Evolutionary conservation across 2,329 filamentous ascomycete genomes (phyloP).

Genomic region (Penicillium sumatraense): DNA sequence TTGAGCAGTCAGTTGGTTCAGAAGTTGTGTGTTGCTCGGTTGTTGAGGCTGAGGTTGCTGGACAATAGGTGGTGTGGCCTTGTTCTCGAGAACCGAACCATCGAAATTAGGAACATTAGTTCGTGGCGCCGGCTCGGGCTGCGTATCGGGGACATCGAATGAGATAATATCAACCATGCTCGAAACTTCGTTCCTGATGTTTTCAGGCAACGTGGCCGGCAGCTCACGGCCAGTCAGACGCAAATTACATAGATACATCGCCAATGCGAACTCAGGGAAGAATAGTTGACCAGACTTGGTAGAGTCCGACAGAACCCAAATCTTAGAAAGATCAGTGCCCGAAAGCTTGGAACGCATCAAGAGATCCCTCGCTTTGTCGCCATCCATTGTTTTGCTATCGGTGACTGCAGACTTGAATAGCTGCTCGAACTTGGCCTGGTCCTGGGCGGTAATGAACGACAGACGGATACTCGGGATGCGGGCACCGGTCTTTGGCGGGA

Average conservation of each 20-base stretch:
- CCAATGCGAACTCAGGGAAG: conserved; percentile 95
- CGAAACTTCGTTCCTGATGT: conserved; percentile 92
- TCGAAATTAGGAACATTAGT: conserved; percentile 75
- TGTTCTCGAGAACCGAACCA: conserved; percentile 56
- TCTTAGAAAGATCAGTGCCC: conserved; percentile 85
- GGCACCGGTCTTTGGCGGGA: conserved; percentile 66
- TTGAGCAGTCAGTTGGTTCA: conserved; percentile 61
- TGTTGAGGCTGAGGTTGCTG: conserved; percentile 74
- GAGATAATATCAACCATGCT: conserved; percentile 99
- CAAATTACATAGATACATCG: conserved; percentile 98
- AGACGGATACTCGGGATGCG: conserved; percentile 93
- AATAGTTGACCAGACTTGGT: conserved; percentile 95
- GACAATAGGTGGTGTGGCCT: conserved; percentile 54
- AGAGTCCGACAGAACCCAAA: conserved; percentile 94
- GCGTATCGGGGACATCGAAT: conserved; percentile 83
- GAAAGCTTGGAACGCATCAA: conserved; percentile 85
- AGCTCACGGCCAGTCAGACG: conserved; percentile 85
- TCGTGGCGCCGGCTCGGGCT: conserved; percentile 55
- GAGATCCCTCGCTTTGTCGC: conserved; percentile 88
- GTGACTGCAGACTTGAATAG: conserved; percentile 95
- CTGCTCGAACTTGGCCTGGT: conserved; percentile 97
- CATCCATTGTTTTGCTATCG: conserved; percentile 81
- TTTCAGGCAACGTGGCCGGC: conserved; percentile 76
- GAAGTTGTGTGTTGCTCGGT: conserved; percentile 67
- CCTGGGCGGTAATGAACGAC: conserved; percentile 92